phyloP scores from a whole-genome alignment of 257 asterid genomes.

The Capsicum pubescens region DNA sequence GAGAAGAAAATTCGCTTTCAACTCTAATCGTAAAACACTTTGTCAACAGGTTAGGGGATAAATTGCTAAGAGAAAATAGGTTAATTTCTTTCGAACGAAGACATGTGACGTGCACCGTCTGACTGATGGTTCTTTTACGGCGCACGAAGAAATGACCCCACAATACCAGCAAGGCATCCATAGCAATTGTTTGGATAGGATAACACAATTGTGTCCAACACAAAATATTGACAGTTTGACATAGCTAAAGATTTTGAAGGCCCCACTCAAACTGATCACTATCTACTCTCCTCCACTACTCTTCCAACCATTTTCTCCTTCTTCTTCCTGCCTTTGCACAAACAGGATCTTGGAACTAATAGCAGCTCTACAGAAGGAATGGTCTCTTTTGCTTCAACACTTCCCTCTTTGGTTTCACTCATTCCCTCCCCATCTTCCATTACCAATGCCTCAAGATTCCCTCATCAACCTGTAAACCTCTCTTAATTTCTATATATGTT shows the following conservation, averaged over 20 bases:
- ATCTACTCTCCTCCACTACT: constrained; percentile 1
- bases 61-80: too few relatives aligned
- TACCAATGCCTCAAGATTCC: constrained; percentile 37
- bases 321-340: neutral
- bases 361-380: constrained; percentile 37
- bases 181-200: constrained; percentile 22
- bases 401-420: constrained; percentile 58
- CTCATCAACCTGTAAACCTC: constrained; percentile 52
- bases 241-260: constrained; percentile 10
- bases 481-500: too few relatives aligned
- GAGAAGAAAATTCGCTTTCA: too few relatives aligned
- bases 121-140: too few relatives aligned
- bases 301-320: neutral
- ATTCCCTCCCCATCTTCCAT: constrained; percentile 45
- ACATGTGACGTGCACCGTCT: too few relatives aligned
- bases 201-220: neutral
- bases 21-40: too few relatives aligned
- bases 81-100: too few relatives aligned
- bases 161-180: neutral
- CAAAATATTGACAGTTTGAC: neutral
- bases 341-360: neutral
- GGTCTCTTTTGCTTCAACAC: constrained; percentile 77
- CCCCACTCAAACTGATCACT: constrained; percentile 23
- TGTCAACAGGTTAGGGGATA: too few relatives aligned
- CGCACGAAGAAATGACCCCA: neutral